Base-by-base conservation (phyloP, 306 rosid species). In the Cucumis melo region DNA sequence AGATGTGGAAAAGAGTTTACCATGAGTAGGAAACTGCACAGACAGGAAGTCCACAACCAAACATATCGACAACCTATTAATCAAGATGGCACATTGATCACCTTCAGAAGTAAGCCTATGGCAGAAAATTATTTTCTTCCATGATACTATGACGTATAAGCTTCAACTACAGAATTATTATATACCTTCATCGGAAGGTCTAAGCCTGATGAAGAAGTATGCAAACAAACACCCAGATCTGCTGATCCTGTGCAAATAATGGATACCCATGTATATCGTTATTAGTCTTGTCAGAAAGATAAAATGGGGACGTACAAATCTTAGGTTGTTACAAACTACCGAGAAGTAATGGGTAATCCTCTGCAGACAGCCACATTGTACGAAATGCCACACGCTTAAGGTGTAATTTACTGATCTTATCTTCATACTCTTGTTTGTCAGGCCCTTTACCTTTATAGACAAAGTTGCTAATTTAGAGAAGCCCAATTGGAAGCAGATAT, bases 181-280 rank as follows among this genome's bases (percentile, higher is more conserved):
- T 32, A 36, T 86, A 92, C 99, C 99, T 94, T 94, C 99, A 92
- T 94, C 44, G 99, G 99, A 85, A 92, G 99, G 86, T 94, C 99
- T 79, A 94, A 82, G 80, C 97, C 99, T 20, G 99, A 94, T 53
- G 99, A 94, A 48, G 97, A 94, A 64, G 97, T 92, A 82, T 94
- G 99, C 78, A 94, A 82, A 84, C 99, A 94, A 77, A 94, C 92
- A 64, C 99, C 99, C 51, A 94, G 84, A 77, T 94, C 97, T 13
- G 91, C 97, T 5, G 99, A 94, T 76, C 99, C 99, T 94, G 87
- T 60, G 81, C 79, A 85, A 71, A 48, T 71, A 48, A 38, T 46
- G 15, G 1, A 71, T 48, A 48, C 2, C 80, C 73, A 64, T 68
- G 68, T 51, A 82, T 42, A 65, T 75, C 44, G 71, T 61, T 50